Evolutionary conservation across 768 basidiomycete genomes (phyloP).

Genomic region (Lactarius hatsudake): DNA sequence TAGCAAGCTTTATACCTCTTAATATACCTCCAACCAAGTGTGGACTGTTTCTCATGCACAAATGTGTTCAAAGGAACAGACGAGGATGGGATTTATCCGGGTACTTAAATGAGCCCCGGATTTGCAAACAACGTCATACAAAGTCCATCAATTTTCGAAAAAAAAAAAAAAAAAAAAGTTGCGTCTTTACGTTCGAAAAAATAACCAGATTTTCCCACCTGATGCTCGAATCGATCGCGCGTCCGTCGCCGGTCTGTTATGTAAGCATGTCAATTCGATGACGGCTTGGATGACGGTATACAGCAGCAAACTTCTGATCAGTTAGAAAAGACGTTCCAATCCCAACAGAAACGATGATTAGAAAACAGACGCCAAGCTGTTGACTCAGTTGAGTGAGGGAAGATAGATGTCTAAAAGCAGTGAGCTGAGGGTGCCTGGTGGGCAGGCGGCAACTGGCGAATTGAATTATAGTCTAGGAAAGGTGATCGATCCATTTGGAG

Average conservation of each 20-base stretch:
- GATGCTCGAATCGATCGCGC: background rate
- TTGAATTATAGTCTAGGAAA: background rate
- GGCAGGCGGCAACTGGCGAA: background rate
- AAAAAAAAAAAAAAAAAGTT: no score
- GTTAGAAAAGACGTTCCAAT: background rate
- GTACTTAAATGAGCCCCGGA: background rate
- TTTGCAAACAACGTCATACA: background rate
- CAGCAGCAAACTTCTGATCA: background rate
- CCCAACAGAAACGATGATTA: background rate
- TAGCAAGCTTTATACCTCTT: no score
- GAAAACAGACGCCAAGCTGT: background rate
- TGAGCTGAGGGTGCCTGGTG: background rate
- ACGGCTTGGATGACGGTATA: no score
- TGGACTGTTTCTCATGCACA: no score
- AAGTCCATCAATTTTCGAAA: background rate
- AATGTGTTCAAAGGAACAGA: background rate
- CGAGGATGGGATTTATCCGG: background rate
- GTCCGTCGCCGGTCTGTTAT: background rate
- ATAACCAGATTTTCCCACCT: background rate
- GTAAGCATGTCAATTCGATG: background rate
- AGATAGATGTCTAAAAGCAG: background rate
- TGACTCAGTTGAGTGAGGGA: background rate
- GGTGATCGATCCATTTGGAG: conserved; percentile 1
- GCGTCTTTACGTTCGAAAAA: background rate
- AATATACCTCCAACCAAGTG: no score